Conservation (phyloP, 768 basidiomycete genomes). For the Rossbeevera mucosa region DNA sequence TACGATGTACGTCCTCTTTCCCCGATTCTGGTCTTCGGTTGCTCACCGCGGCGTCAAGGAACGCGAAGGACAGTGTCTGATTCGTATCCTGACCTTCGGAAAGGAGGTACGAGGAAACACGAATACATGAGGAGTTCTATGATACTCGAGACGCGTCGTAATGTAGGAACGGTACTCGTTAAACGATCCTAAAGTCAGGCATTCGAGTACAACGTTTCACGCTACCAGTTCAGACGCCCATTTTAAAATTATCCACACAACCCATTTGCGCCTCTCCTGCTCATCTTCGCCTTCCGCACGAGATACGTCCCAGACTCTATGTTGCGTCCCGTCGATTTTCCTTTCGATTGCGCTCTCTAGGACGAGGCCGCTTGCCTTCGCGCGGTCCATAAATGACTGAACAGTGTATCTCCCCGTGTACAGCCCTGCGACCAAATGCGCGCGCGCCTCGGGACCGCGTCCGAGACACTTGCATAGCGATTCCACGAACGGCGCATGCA, state of each 20-base stretch:
- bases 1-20: constrained; percentile 41
- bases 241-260: constrained; percentile 60
- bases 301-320: constrained; percentile 49
- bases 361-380: constrained; percentile 37
- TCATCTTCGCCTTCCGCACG: constrained; percentile 58
- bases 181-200: neutral
- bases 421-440: constrained; percentile 67
- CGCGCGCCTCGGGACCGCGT: constrained; percentile 40
- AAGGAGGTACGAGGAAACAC: constrained; percentile 13
- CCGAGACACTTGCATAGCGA: constrained; percentile 48
- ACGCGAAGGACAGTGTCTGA: constrained; percentile 30
- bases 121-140: constrained; percentile 9
- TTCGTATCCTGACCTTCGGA: constrained; percentile 32
- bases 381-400: constrained; percentile 47
- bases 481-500: constrained; percentile 50
- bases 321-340: constrained; percentile 36
- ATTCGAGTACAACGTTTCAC: neutral
- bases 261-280: constrained; percentile 63
- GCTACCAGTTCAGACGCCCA: constrained; percentile 36
- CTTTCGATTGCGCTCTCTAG: constrained; percentile 46
- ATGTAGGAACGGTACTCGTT: neutral
- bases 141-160: neutral
- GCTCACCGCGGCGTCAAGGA: constrained; percentile 19
- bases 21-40: neutral
- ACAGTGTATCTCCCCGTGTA: constrained; percentile 76